A percentile compares a stretch with the other conserved stretches of the same genome.
These are phyloP conservation scores for Evernia prunastri DNA, from an alignment of 495 filamentous ascomycete species.

Conservation along the genomic window DNA sequence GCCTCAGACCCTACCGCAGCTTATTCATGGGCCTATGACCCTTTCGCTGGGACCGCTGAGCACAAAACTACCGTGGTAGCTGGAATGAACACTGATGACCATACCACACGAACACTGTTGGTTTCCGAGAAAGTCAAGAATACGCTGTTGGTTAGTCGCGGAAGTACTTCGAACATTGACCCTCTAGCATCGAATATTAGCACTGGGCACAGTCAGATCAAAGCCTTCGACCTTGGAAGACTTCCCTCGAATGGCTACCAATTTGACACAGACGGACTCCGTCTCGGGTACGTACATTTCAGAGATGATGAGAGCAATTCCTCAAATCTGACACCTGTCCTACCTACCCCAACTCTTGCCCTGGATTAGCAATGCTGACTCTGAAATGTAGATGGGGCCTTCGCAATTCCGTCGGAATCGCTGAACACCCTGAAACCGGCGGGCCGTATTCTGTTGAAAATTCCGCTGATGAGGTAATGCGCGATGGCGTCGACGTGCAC, in stretches of 20 bases:
- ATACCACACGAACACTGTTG: slow-evolving; percentile 58
- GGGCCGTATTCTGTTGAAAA: slow-evolving; percentile 68
- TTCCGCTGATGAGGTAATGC: slow-evolving; percentile 53
- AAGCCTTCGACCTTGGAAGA: slow-evolving; percentile 55
- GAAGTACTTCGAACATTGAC: slow-evolving; percentile 58
- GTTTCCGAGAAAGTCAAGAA: slow-evolving; percentile 46
- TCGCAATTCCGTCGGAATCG: slow-evolving; percentile 64
- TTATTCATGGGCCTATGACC: slow-evolving; percentile 56
- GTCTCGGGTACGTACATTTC: slow-evolving; percentile 36
- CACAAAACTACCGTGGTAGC: slow-evolving; percentile 43
- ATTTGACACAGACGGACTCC: slow-evolving; percentile 43
- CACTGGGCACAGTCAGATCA: slow-evolving; percentile 57
- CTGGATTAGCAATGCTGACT: neutral
- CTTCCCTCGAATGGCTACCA: slow-evolving; percentile 34
- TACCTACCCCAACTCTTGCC: neutral
- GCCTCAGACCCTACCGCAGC: slow-evolving; percentile 53
- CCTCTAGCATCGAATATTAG: slow-evolving; percentile 35
- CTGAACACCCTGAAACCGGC: slow-evolving; percentile 47
- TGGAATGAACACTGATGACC: slow-evolving; percentile 53
- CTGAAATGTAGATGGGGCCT: slow-evolving; percentile 41
- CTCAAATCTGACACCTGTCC: neutral
- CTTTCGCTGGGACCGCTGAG: slow-evolving; percentile 36
- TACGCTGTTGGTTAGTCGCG: slow-evolving; percentile 55
- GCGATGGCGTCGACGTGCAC: slow-evolving; percentile 55
- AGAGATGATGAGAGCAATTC: too few relatives aligned